phyloP scores from a whole-genome alignment of 1,284 basidiomycete species.

The Agroathelia rolfsii region DNA sequence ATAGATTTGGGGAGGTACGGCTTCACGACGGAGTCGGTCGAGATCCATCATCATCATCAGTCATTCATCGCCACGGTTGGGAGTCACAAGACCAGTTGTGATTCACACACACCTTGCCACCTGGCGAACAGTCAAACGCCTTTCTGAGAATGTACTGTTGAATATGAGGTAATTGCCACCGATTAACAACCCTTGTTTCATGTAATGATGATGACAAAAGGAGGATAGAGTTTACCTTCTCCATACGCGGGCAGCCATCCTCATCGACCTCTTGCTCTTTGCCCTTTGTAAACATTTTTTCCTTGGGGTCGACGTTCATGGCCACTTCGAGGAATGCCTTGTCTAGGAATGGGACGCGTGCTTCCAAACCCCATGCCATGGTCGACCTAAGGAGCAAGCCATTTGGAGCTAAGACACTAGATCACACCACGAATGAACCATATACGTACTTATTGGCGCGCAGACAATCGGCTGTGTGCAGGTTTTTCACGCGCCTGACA shows the following conservation, averaged over 20 bases:
- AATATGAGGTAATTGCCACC: slow-evolving; percentile 5
- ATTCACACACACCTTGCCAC: slow-evolving; percentile 73
- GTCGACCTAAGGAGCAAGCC: slow-evolving; percentile 59
- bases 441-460: slow-evolving; percentile 87
- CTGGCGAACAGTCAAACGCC: slow-evolving; percentile 87
- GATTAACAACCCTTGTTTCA: slow-evolving; percentile 7
- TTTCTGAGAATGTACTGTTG: slow-evolving; percentile 89
- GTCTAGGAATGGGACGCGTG: slow-evolving; percentile 98
- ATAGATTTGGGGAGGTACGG: slow-evolving; percentile 93
- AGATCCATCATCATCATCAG: too few relatives aligned
- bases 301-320: slow-evolving; percentile 84
- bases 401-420: slow-evolving; percentile 4
- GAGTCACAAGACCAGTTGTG: too few relatives aligned
- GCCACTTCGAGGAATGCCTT: slow-evolving; percentile 91
- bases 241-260: slow-evolving; percentile 86
- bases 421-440: slow-evolving; percentile 3
- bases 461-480: slow-evolving; percentile 96
- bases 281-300: slow-evolving; percentile 91
- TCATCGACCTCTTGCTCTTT: slow-evolving; percentile 64
- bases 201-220: slow-evolving; percentile 7
- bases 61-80: too few relatives aligned
- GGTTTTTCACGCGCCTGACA: slow-evolving; percentile 92
- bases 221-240: slow-evolving; percentile 53
- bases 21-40: slow-evolving; percentile 27
- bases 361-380: slow-evolving; percentile 99